Base-by-base conservation (phyloP, 176 grass and related monocot genomes). In the Cymbopogon citratus region DNA sequence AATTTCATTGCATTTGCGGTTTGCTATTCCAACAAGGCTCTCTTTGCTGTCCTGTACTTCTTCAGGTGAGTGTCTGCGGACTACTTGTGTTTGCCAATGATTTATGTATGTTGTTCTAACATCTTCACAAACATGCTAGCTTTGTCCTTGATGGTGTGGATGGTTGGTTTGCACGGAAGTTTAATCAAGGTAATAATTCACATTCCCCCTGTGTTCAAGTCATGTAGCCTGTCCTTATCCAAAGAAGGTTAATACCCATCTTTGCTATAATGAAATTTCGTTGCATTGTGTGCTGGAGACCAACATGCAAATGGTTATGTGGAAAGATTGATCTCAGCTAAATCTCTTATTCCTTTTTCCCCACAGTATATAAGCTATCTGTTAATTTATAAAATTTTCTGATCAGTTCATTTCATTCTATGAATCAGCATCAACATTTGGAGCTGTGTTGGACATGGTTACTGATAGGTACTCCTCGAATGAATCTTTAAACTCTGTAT, bases 401-500 rank as follows among this genome's bases (percentile, higher is more conserved):
- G 45, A 89, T 65, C n/a, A 40, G 5, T 89, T 61, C 19, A 72
- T 59, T 23, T 11, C 23, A 67, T 86, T 89, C 18, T 76, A 62
- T 90, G 85, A 84, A 83, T 41, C 87, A 98, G 95, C 92, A 78
- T 98, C 95, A 75, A 98, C 95, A 75, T 98, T 98, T 90, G 95
- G 95, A 88, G 95, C 95, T 91, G 95, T 98, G 72, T 81, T 98
- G 79, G 95, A 98, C 84, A 98, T 98, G 95, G 95, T 98, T 82
- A 98, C 95, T 51, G 95, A 98, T 88, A 98, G 92, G 95, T 98
- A 80, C 68, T 77, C 63, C 64, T 81, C 33, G 23, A 78, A 86
- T 57, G 34, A 69, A 84, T 82, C 11, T 76, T 67, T 82, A 19
- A 78, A 86, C 31, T 77, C 36, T 38, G 66, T 33, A 78, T 66